Base-by-base conservation (phyloP, 768 basidiomycete genomes). In the Crucibulum laeve region DNA sequence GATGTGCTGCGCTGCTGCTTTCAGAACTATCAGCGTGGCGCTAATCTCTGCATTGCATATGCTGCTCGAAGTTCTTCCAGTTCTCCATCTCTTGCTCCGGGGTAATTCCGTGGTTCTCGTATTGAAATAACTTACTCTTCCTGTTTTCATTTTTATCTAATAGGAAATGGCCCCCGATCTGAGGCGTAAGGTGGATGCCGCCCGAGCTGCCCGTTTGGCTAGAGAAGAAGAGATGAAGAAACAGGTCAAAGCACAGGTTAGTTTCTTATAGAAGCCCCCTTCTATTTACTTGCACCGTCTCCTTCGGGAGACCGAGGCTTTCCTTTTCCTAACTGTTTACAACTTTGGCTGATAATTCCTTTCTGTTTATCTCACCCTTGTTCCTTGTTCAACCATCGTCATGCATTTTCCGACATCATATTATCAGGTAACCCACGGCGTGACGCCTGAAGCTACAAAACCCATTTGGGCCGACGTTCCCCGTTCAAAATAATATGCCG, bases 81-180 rank as follows among this genome's bases (percentile, higher is more conserved):
- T n/a, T n/a, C n/a, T n/a, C n/a, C n/a, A n/a, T 30, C n/a, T 30
- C 28, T n/a, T n/a, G 8, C n/a, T n/a, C 28, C 28, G 28, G 28
- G n/a, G 28, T 30, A n/a, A 8, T 30, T 30, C 28, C 28, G 28
- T n/a, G n/a, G n/a, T 30, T n/a, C 8, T 30, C 8, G 28, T 30
- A 30, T n/a, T 30, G 28, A 30, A 30, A 30, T 30, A 30, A 30
- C 28, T 30, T 30, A 8, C n/a, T n/a, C 28, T 30, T 32, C 37
- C 42, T 34, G 23, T 40, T 40, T 52, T 41, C 41, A 34, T 36
- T 28, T 34, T 40, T 38, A 46, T 50, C 44, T 40, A 46, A 38
- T 54, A 84, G 82, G 65, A 70, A 57, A 69, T 86, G 70, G 71
- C 83, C 17, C 83, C 84, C 49, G 80, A 82, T 63, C 59, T 84